Percentiles rank a stretch among this genome's conserved stretches.
Evolutionary conservation across 306 rosid species (phyloP).

Genomic region (Inga laurina): DNA sequence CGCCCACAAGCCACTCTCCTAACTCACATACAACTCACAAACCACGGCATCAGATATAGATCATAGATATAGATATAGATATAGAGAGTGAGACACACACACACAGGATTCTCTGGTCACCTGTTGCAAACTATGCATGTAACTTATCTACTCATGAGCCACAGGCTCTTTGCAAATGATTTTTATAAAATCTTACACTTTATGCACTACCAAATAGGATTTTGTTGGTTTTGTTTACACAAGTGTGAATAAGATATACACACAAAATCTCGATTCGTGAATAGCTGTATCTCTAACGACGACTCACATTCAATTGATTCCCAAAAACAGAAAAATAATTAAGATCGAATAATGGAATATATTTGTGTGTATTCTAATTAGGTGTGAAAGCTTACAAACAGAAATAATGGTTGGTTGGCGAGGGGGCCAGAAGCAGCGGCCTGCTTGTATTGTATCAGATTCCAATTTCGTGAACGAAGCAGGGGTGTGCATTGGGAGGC

Average conservation of each 20-base stretch:
- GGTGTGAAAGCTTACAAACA: conserved; percentile 14
- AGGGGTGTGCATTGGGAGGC: neutral
- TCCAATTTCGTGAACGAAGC: conserved; percentile 14
- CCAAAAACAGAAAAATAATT: neutral
- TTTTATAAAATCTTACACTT: neutral
- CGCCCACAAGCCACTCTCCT: conserved; percentile 1
- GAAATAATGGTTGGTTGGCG: conserved; percentile 25
- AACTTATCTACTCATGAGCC: neutral
- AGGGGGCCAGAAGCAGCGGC: conserved; percentile 13
- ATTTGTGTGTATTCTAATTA: neutral
- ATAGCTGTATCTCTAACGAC: neutral
- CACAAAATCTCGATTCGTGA: neutral
- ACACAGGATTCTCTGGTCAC: neutral
- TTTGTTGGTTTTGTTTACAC: neutral
- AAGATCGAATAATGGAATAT: neutral
- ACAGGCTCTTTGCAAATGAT: neutral
- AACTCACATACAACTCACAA: conserved; percentile 4
- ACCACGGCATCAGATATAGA: neutral
- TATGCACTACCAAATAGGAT: neutral
- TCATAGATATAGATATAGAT: neutral
- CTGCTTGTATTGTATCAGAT: conserved; percentile 1
- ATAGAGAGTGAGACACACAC: neutral
- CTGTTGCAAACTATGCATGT: neutral
- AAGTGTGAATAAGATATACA: neutral
- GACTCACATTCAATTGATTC: neutral